phyloP scores from a whole-genome alignment of 345 rosid species.

The Turnera subulata region DNA sequence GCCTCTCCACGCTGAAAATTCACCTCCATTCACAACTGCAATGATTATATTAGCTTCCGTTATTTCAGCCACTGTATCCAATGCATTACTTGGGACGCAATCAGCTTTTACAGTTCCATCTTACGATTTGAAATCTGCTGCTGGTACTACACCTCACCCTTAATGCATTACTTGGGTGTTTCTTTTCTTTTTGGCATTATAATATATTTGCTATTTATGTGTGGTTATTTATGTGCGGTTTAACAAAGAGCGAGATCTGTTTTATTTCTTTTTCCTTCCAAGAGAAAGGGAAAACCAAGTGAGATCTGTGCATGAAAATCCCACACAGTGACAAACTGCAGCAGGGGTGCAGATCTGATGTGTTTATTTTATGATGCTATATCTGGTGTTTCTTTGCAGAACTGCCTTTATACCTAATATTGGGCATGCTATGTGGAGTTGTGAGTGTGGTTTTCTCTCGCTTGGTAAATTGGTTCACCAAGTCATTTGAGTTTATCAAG shows the following conservation, averaged over 20 bases:
- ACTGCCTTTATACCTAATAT: slow-evolving; percentile 86
- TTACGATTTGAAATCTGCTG: slow-evolving; percentile 96
- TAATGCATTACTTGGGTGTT: background rate
- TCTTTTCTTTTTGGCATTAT: background rate
- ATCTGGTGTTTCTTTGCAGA: slow-evolving; percentile 43
- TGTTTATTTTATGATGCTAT: background rate
- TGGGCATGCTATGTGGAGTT: slow-evolving; percentile 96
- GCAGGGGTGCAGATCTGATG: background rate
- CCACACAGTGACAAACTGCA: background rate
- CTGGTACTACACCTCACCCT: slow-evolving; percentile 46
- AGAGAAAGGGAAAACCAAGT: background rate
- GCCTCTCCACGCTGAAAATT: slow-evolving; percentile 89
- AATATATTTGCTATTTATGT: too few species aligned
- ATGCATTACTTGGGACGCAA: slow-evolving; percentile 79
- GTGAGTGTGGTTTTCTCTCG: slow-evolving; percentile 87
- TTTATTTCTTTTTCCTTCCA: background rate
- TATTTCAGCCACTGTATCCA: slow-evolving; percentile 92
- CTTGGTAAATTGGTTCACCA: slow-evolving; percentile 83
- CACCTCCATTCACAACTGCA: slow-evolving; percentile 97
- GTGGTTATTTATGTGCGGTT: too few species aligned
- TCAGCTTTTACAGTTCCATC: slow-evolving; percentile 91
- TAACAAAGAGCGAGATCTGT: background rate
- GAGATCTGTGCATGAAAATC: background rate
- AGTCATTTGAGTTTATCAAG: slow-evolving; percentile 67
- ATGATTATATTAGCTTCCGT: slow-evolving; percentile 97